Conservation (phyloP, 2,329 filamentous ascomycete species). For the Monascus ruber region DNA sequence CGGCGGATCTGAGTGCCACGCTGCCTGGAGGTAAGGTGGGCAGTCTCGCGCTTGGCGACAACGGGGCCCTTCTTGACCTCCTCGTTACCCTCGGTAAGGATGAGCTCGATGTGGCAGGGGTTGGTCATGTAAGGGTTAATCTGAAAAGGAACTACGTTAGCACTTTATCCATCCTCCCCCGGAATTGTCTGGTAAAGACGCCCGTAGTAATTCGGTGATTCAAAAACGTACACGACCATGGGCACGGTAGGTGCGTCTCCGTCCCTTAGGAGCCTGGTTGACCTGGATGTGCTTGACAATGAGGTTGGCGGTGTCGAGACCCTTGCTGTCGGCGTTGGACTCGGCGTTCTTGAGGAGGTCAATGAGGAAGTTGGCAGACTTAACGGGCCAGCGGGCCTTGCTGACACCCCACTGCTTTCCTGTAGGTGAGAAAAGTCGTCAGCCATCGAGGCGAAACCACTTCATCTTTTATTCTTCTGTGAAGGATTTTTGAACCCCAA, state of each 20-base stretch:
- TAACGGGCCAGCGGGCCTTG: slow-evolving; percentile 97
- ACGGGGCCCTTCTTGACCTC: slow-evolving; percentile 79
- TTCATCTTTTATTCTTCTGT: background rate
- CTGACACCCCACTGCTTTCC: slow-evolving; percentile 98
- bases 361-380: slow-evolving; percentile 97
- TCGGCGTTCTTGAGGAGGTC: slow-evolving; percentile 95
- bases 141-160: slow-evolving; percentile 37
- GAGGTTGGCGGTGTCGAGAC: slow-evolving; percentile 92
- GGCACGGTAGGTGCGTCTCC: slow-evolving; percentile 97
- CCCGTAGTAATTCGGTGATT: background rate
- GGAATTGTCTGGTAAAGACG: too few species aligned
- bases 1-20: slow-evolving; percentile 57
- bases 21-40: slow-evolving; percentile 81
- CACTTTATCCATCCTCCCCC: background rate
- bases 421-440: slow-evolving; percentile 29
- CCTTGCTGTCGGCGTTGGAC: slow-evolving; percentile 94
- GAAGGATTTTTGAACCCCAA: too few species aligned
- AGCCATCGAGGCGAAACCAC: background rate
- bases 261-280: slow-evolving; percentile 99
- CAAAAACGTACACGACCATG: slow-evolving; percentile 86
- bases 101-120: slow-evolving; percentile 99
- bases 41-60: slow-evolving; percentile 51
- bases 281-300: slow-evolving; percentile 99
- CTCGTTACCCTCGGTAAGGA: slow-evolving; percentile 96
- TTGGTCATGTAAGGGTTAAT: slow-evolving; percentile 99